A percentile compares a stretch with the other conserved stretches of the same genome.
Conservation (phyloP, 2,329 filamentous ascomycete genomes). For the Phialocephala subalpina region DNA sequence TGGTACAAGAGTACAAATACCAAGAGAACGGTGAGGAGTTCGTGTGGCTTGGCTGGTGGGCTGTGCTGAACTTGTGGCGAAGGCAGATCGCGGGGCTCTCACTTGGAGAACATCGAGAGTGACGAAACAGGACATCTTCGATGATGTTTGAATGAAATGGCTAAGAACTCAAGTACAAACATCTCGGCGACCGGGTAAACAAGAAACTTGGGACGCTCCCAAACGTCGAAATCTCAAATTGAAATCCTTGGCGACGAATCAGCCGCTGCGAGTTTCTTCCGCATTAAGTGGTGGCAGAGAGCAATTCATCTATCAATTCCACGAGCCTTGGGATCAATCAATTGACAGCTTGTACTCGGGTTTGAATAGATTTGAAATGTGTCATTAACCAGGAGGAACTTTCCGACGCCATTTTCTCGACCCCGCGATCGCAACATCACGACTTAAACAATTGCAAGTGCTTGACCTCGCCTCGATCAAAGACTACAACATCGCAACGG, state of each 20-base stretch:
- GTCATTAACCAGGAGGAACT: neutral
- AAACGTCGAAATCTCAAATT: neutral
- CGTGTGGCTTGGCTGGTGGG: slow-evolving; percentile 15
- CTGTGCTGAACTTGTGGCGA: slow-evolving; percentile 9
- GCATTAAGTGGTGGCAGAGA: neutral
- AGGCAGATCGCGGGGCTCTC: neutral
- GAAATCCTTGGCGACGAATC: neutral
- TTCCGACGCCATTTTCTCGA: neutral
- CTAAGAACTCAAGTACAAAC: neutral
- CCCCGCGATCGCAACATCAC: neutral
- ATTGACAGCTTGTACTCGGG: neutral
- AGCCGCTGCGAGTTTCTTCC: neutral
- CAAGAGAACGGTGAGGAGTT: neutral
- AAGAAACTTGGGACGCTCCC: neutral
- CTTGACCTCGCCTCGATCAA: no score
- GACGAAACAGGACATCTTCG: neutral
- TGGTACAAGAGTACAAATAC: no score
- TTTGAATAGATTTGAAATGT: neutral
- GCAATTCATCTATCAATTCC: neutral
- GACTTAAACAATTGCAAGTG: neutral
- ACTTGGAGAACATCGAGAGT: neutral
- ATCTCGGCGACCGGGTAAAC: neutral
- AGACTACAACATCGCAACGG: no score
- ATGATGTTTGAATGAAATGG: neutral
- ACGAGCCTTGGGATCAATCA: neutral